Evolutionary conservation across 495 filamentous ascomycete species (phyloP).

Genomic region (Hypoxylon rickii): DNA sequence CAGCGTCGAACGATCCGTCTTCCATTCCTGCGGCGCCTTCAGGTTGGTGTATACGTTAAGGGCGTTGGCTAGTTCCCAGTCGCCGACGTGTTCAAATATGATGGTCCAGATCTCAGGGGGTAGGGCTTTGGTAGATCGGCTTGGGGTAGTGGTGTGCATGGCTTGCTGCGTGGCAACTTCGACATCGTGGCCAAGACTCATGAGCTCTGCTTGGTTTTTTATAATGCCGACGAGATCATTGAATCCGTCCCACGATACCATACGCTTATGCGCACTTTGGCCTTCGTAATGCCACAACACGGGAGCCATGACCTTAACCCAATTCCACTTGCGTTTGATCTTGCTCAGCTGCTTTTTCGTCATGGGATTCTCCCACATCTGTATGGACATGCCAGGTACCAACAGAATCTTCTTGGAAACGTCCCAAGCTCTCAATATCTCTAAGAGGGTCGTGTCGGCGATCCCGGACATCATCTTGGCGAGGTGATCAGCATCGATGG

Average conservation of each 20-base stretch:
- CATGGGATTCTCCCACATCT: constrained; percentile 86
- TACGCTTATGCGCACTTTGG: constrained; percentile 47
- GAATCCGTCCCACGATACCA: constrained; percentile 69
- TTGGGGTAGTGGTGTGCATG: constrained; percentile 36
- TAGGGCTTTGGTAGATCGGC: constrained; percentile 46
- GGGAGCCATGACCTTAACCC: constrained; percentile 73
- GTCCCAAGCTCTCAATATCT: constrained; percentile 80
- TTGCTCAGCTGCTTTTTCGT: constrained; percentile 82
- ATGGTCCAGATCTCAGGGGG: constrained; percentile 89
- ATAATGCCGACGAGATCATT: constrained; percentile 67
- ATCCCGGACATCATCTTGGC: constrained; percentile 83
- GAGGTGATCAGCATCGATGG: constrained; percentile 79
- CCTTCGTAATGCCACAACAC: constrained; percentile 74
- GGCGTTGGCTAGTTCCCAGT: constrained; percentile 86
- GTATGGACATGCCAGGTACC: constrained; percentile 78
- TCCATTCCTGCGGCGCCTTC: constrained; percentile 75
- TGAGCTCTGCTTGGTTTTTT: constrained; percentile 66
- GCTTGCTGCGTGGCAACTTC: constrained; percentile 52
- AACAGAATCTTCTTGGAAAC: constrained; percentile 80
- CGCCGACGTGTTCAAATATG: constrained; percentile 78
- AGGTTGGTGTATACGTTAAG: constrained; percentile 79
- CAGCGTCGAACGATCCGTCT: constrained; percentile 43
- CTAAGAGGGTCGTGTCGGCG: constrained; percentile 71
- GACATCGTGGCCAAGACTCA: constrained; percentile 64
- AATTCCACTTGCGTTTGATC: constrained; percentile 77